phyloP scores from a whole-genome alignment of 2,329 filamentous ascomycete genomes.

The Aspergillus carbonarius region DNA sequence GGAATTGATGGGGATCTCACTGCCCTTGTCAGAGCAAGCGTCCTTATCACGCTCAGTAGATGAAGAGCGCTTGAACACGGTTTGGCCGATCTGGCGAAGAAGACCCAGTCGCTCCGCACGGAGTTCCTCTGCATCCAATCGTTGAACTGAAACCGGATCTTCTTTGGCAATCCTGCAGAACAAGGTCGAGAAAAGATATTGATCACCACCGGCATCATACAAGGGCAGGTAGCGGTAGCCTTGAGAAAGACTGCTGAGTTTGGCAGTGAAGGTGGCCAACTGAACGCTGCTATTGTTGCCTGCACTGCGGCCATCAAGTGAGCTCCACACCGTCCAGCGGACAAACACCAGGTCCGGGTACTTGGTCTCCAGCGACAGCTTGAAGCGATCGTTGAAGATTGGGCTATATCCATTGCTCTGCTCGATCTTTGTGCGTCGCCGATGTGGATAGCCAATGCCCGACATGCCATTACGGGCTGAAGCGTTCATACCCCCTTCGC shows the following conservation, averaged over 20 bases:
- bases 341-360: conserved; percentile 92
- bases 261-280: conserved; percentile 87
- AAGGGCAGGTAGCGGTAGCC: conserved; percentile 91
- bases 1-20: conserved; percentile 26
- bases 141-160: conserved; percentile 46
- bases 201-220: conserved; percentile 83
- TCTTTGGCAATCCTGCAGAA: conserved; percentile 82
- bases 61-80: conserved; percentile 44
- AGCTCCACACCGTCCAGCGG: conserved; percentile 87
- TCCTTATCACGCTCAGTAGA: conserved; percentile 42
- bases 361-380: conserved; percentile 84
- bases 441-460: conserved; percentile 69
- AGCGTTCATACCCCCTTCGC: conserved; percentile 65
- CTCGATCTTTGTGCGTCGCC: conserved; percentile 75
- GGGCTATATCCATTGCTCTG: conserved; percentile 93
- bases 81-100: conserved; percentile 44
- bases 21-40: conserved; percentile 28
- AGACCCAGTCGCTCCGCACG: conserved; percentile 43
- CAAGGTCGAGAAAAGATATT: conserved; percentile 90
- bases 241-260: conserved; percentile 82
- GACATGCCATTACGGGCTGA: conserved; percentile 64
- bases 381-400: conserved; percentile 75
- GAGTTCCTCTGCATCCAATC: conserved; percentile 39
- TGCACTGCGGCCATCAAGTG: conserved; percentile 69
- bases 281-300: conserved; percentile 63